Base-by-base conservation (phyloP, 2,329 filamentous ascomycete species). In the Drechslerella dactyloides region DNA sequence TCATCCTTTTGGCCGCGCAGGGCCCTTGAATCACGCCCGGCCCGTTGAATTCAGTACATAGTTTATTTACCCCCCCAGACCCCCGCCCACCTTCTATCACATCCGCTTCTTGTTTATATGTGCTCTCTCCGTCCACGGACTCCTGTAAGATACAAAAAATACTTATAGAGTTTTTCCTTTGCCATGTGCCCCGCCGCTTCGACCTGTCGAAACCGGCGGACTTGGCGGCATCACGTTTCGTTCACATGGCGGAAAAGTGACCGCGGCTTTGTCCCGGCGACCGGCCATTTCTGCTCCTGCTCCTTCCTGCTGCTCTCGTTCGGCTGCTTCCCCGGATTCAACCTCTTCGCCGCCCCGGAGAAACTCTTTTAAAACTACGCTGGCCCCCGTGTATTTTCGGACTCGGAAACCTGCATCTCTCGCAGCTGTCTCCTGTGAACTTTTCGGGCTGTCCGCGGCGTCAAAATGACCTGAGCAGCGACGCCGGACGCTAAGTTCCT, bases 231-330 rank as follows among this genome's bases (percentile, higher is more conserved):
- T 51, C 46, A 51, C 23, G 46, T 51, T 51, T 51, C 50, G 59
- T 72, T 72, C 68, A 72, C 68, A 72, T 72, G 68, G 68, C 55
- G 48, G 48, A 65, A 72, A 72, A 72, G 60, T 65, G 60, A 56
- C 68, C 68, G 68, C 68, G 68, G 68, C 68, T 65, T 65, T 61
- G 65, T 70, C 58, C 64, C 64, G 56, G 63, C 37, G 55, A 48
- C 54, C 59, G 33, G 48, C 66, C 53, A 56, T 54, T 72, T 55
- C 60, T 72, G 59, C 68, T 61, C n/a, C n/a, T n/a, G n/a, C 50
- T 53, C 2, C 50, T n/a, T 52, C 24, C 59, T 70, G 61, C 65
- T 51, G 61, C 53, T 57, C 54, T 59, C 48, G 35, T 55, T 19
- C 48, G 21, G 15, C 64, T 55, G 68, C 60, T 72, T 72, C 68